Evolutionary conservation across 2,329 filamentous ascomycete genomes (phyloP).

Genomic region (Fusarium fujikuroi): DNA sequence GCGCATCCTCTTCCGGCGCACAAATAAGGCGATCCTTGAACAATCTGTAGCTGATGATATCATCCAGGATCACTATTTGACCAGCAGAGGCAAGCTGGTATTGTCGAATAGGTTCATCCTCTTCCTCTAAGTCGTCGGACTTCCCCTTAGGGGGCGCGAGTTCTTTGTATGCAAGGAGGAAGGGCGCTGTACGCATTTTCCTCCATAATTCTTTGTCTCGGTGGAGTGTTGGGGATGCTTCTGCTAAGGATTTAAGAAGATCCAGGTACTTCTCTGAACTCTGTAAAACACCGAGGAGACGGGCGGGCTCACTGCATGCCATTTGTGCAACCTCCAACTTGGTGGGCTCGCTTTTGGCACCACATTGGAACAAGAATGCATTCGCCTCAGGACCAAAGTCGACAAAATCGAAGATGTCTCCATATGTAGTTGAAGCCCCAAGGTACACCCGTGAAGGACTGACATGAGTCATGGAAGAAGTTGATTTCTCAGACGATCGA

Average conservation of each 20-base stretch:
- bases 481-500: constrained; percentile 54
- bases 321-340: constrained; percentile 85
- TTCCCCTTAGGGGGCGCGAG: constrained; percentile 62
- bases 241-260: constrained; percentile 82
- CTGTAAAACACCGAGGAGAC: constrained; percentile 82
- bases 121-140: constrained; percentile 64
- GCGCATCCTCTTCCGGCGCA: constrained; percentile 86
- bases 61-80: constrained; percentile 83
- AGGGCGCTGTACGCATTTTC: constrained; percentile 78
- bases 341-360: constrained; percentile 90
- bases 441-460: constrained; percentile 83
- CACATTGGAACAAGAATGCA: constrained; percentile 85
- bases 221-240: constrained; percentile 75
- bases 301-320: constrained; percentile 84
- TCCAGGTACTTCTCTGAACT: constrained; percentile 87
- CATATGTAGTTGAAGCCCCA: constrained; percentile 75
- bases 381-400: constrained; percentile 92
- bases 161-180: constrained; percentile 86
- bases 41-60: constrained; percentile 87
- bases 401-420: constrained; percentile 95
- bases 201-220: constrained; percentile 81
- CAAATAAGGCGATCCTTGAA: constrained; percentile 88
- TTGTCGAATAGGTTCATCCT: constrained; percentile 75
- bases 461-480: constrained; percentile 54
- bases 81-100: constrained; percentile 80